Base-by-base conservation (phyloP, 106 monocot species). In the Acorus gramineus region DNA sequence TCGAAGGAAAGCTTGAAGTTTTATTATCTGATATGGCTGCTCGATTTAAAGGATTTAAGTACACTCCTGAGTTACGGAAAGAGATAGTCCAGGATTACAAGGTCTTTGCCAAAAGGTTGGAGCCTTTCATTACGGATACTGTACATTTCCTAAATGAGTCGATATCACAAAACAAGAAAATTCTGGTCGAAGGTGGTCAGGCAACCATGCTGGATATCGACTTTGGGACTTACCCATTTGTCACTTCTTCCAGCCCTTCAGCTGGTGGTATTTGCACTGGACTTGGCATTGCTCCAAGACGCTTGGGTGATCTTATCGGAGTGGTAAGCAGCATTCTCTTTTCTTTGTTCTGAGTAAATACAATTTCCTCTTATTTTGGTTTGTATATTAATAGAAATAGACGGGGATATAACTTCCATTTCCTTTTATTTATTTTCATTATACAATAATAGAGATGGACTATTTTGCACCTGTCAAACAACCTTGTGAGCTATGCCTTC, bases 201-300 rank as follows among this genome's bases (percentile, higher is more conserved):
- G 95, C 90, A 5, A 96, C 95, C 4, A 96, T 96, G 90, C 56
- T 96, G 70, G 95, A 96, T 66, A 85, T 96, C 53, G 95, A 96
- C 71, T 96, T 96, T 71, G 95, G 95, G 28, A 96, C 95, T 3
- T 96, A 96, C 59, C 95, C 95, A 43, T 96, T 90, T 77, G 95
- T 96, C 13, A 96, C 95, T 43, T 96, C 95, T 62, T 96, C 95
- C 5, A 96, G 78, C 57, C 95, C 95, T 53, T 96, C 95, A 42
- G 95, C 90, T 69, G 95, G 95, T 65, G 95, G 95, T 28, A 90
- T 96, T 46, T 90, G 90, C 66, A 87, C 90, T 57, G 95, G 95
- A 6, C 87, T 96, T 61, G 95, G 95, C 5, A 85, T 96, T 60
- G 81, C 95, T 61, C 95, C 95, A 3, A 87, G 82, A 58, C 60